Evolutionary conservation across 805 yeast species (phyloP).

Genomic region (Kuraishia capsulata): DNA sequence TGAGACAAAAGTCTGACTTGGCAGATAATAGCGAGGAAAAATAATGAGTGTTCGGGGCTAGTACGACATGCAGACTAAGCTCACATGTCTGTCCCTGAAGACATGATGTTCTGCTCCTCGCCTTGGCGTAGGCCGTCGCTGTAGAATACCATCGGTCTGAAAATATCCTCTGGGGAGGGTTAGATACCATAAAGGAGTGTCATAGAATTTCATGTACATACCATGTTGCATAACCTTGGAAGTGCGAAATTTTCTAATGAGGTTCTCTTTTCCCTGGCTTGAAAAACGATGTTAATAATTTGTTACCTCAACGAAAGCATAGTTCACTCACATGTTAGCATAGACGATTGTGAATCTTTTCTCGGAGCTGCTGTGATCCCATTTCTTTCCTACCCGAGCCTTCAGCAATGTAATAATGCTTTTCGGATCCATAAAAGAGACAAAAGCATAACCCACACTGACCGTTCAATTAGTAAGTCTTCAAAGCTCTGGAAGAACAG

Average conservation of each 20-base stretch:
- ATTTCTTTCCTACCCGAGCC: constrained; percentile 35
- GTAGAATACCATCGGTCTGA: constrained; percentile 37
- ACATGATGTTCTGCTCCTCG: constrained; percentile 30
- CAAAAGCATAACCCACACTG: constrained; percentile 45
- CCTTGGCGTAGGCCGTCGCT: constrained; percentile 35
- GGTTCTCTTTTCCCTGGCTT: constrained; percentile 32
- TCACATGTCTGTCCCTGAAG: too few species aligned
- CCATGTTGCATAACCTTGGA: constrained; percentile 35
- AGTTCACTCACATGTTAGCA: constrained; percentile 31
- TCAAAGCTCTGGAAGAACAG: background rate
- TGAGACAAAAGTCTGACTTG: constrained; percentile 18
- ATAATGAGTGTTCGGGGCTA: background rate
- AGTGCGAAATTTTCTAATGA: constrained; percentile 37
- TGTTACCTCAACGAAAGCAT: too few species aligned
- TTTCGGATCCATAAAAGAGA: constrained; percentile 34
- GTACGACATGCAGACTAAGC: too few species aligned
- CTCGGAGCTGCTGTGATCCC: constrained; percentile 38
- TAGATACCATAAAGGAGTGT: background rate
- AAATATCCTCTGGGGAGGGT: constrained; percentile 23
- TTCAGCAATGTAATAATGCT: constrained; percentile 35
- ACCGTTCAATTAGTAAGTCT: background rate
- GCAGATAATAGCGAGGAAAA: constrained; percentile 7
- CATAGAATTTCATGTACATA: constrained; percentile 11
- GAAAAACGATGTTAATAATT: too few species aligned
- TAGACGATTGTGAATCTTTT: constrained; percentile 42